Percentiles rank a stretch among this genome's conserved stretches.
phyloP scores from a whole-genome alignment of 768 basidiomycete genomes.

The Suillus subaureus region DNA sequence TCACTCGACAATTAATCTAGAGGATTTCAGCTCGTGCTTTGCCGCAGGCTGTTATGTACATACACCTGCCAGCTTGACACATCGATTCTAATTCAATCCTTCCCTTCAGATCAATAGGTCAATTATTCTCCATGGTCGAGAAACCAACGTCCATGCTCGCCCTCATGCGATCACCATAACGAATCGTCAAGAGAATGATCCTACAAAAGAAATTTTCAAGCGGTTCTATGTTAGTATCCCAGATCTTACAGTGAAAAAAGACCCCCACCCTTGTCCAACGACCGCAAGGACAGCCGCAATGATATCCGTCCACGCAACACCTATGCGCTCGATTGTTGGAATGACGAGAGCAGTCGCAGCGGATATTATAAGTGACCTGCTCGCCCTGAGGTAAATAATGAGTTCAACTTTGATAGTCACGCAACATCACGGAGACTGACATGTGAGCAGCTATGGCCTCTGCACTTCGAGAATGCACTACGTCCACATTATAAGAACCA shows the following conservation, averaged over 20 bases:
- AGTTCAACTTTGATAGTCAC: background rate
- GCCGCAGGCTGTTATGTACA: background rate
- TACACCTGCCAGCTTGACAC: too few relatives aligned
- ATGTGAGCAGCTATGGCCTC: background rate
- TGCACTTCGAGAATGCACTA: background rate
- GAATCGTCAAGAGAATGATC: slow-evolving; percentile 46
- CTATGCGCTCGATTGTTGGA: slow-evolving; percentile 51
- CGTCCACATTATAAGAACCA: slow-evolving; percentile 43
- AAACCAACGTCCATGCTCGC: slow-evolving; percentile 53
- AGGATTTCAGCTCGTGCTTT: background rate
- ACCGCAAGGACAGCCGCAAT: slow-evolving; percentile 46
- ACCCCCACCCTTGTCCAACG: slow-evolving; percentile 52
- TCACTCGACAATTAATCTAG: background rate
- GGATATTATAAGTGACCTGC: slow-evolving; percentile 19
- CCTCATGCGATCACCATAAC: slow-evolving; percentile 53
- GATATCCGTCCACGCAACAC: slow-evolving; percentile 48
- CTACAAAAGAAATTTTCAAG: slow-evolving; percentile 29
- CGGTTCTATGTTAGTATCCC: background rate
- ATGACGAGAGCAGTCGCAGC: slow-evolving; percentile 46
- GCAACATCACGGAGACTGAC: background rate
- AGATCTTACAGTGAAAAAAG: slow-evolving; percentile 5
- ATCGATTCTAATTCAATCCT: background rate
- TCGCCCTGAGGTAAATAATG: background rate
- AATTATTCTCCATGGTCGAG: slow-evolving; percentile 39
- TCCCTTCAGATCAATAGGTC: background rate